Conservation (phyloP, 2,329 filamentous ascomycete genomes). For the Stachybotrys elegans region DNA sequence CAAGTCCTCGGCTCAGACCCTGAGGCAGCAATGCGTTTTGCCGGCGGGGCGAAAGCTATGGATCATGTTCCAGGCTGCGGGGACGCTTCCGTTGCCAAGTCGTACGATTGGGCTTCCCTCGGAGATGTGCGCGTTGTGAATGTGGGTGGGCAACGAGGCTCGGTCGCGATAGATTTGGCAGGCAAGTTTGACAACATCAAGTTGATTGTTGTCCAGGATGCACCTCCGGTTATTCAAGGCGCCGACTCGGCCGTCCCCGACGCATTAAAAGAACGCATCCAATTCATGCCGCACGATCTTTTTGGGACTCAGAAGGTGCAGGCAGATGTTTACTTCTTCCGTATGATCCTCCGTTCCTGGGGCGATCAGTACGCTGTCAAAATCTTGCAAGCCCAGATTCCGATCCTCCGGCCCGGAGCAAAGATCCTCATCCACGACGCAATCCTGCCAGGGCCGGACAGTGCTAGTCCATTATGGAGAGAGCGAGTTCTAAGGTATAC, state of each 20-base stretch:
- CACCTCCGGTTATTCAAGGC: neutral
- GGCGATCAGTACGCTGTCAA: slow-evolving; percentile 1
- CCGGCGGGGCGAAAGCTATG: neutral
- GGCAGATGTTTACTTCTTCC: slow-evolving; percentile 1
- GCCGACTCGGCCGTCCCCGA: neutral
- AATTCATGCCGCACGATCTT: neutral
- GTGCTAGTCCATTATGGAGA: neutral
- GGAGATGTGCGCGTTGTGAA: neutral
- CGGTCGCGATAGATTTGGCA: neutral
- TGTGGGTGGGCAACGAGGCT: neutral
- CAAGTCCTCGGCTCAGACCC: neutral
- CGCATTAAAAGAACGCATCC: neutral
- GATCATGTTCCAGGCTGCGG: neutral
- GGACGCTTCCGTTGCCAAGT: neutral
- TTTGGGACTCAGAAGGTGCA: neutral
- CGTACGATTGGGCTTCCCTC: neutral
- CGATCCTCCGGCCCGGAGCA: neutral
- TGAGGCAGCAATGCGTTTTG: slow-evolving; percentile 1
- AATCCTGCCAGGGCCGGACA: neutral
- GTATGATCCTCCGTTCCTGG: neutral
- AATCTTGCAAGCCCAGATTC: slow-evolving; percentile 1
- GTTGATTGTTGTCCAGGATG: neutral
- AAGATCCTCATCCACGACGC: neutral
- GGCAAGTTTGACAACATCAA: neutral
- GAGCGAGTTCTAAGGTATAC: neutral